Evolutionary conservation across 1,284 basidiomycete species (phyloP).

Genomic region (Ceratobasidium sp.): DNA sequence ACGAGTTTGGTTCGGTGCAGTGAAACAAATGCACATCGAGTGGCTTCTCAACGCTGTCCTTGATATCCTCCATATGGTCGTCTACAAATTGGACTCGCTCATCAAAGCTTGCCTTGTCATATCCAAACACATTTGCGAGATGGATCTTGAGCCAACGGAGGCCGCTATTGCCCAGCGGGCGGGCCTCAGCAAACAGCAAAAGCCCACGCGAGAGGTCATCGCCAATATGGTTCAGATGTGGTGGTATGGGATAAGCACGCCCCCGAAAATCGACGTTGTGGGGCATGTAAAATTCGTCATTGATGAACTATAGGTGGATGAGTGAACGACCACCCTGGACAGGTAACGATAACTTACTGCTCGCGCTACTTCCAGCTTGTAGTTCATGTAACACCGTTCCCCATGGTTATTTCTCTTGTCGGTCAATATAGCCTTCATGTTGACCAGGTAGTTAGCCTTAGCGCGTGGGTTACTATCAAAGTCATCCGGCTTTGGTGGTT

Average conservation of each 20-base stretch:
- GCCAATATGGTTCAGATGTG: constrained; percentile 95
- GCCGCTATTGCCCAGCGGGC: constrained; percentile 83
- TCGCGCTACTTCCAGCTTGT: constrained; percentile 96
- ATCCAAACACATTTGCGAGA: constrained; percentile 92
- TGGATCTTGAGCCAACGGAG: constrained; percentile 92
- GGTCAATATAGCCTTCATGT: constrained; percentile 70
- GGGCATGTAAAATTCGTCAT: constrained; percentile 91
- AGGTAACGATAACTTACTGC: constrained; percentile 68
- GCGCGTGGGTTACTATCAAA: constrained; percentile 73
- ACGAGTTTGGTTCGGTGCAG: neutral
- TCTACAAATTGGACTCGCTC: constrained; percentile 87
- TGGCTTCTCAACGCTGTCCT: constrained; percentile 88
- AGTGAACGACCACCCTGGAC: neutral
- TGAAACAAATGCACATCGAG: constrained; percentile 65
- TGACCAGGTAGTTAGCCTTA: constrained; percentile 68
- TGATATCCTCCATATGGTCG: constrained; percentile 79
- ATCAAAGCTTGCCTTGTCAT: constrained; percentile 93
- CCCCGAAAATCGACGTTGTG: constrained; percentile 99
- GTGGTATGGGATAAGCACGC: constrained; percentile 95
- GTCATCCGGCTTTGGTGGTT: constrained; percentile 73
- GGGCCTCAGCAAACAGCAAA: constrained; percentile 83
- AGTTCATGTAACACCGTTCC: constrained; percentile 93
- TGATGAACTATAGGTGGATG: constrained; percentile 68
- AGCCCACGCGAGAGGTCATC: constrained; percentile 94
- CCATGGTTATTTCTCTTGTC: constrained; percentile 85